Conservation (phyloP, 1,284 basidiomycete species). For the Sanghuangporus baumii region DNA sequence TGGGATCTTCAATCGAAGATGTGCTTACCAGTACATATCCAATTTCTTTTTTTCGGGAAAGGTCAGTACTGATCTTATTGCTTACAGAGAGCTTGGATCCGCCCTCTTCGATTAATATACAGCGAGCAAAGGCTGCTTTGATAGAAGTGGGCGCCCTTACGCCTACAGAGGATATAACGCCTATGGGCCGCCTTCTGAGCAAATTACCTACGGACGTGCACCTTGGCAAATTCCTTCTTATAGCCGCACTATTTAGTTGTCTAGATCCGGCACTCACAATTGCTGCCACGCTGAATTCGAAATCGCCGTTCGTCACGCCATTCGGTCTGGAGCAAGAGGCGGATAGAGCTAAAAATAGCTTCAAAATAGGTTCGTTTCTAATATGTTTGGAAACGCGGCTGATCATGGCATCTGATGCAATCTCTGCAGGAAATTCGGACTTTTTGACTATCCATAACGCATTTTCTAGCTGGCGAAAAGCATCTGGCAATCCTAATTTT, state of each 20-base stretch:
- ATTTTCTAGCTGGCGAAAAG: slow-evolving; percentile 83
- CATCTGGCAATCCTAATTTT: slow-evolving; percentile 58
- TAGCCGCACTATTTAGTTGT: slow-evolving; percentile 84
- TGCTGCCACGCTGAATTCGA: slow-evolving; percentile 88
- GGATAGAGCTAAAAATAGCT: slow-evolving; percentile 76
- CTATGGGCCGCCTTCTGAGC: slow-evolving; percentile 88
- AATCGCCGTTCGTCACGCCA: slow-evolving; percentile 89
- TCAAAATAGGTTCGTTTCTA: slow-evolving; percentile 60
- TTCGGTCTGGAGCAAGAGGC: slow-evolving; percentile 88
- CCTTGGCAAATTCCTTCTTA: slow-evolving; percentile 90
- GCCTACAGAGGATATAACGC: slow-evolving; percentile 85
- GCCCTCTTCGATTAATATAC: slow-evolving; percentile 82
- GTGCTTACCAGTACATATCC: slow-evolving; percentile 76
- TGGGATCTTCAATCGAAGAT: slow-evolving; percentile 87
- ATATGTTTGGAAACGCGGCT: neutral
- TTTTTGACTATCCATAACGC: slow-evolving; percentile 93
- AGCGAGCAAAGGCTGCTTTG: slow-evolving; percentile 85
- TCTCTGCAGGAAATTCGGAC: slow-evolving; percentile 80
- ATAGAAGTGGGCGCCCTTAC: slow-evolving; percentile 92
- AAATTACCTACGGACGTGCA: slow-evolving; percentile 96
- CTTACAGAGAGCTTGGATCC: slow-evolving; percentile 50
- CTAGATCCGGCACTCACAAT: slow-evolving; percentile 95
- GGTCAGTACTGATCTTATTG: neutral
- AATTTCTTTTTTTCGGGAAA: neutral
- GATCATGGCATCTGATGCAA: neutral